A percentile compares a stretch with the other conserved stretches of the same genome.
phyloP scores from a whole-genome alignment of 352 stramenopile genomes.

The Pythium volutum region DNA sequence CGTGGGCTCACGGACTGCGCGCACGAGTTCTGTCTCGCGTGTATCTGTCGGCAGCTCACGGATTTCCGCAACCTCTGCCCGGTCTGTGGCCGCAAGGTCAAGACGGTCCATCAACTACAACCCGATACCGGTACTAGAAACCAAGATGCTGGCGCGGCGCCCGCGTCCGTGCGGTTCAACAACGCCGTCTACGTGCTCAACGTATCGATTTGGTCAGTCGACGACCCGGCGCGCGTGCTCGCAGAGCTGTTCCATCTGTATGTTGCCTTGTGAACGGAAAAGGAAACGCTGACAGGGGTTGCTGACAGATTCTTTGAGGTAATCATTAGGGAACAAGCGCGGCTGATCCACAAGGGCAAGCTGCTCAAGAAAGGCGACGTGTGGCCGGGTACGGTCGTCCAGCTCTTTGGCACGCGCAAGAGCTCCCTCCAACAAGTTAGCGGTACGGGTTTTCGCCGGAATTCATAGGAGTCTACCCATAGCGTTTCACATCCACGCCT shows the following conservation, averaged over 20 bases:
- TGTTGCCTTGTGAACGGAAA: constrained; percentile 8
- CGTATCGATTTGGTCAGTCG: constrained; percentile 75
- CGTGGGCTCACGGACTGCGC: constrained; percentile 75
- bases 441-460: not conserved
- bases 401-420: constrained; percentile 78
- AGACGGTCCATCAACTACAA: constrained; percentile 54
- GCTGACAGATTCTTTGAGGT: not conserved
- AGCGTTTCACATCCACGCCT: not conserved
- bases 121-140: constrained; percentile 4
- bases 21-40: constrained; percentile 79
- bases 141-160: constrained; percentile 19
- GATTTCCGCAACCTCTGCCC: constrained; percentile 66
- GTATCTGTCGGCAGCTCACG: constrained; percentile 51
- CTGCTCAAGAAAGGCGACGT: constrained; percentile 80
- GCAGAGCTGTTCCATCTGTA: constrained; percentile 74
- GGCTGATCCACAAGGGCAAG: constrained; percentile 77
- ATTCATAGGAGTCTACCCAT: no score
- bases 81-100: constrained; percentile 53
- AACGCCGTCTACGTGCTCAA: constrained; percentile 78
- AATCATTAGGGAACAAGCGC: constrained; percentile 51
- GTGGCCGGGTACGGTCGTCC: constrained; percentile 75
- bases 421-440: constrained; percentile 5
- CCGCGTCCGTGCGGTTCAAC: constrained; percentile 74
- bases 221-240: constrained; percentile 61
- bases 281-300: not conserved